These are phyloP conservation scores for Fusarium burgessii DNA, from an alignment of 2,329 filamentous ascomycete genomes.

Conservation along the genomic window DNA sequence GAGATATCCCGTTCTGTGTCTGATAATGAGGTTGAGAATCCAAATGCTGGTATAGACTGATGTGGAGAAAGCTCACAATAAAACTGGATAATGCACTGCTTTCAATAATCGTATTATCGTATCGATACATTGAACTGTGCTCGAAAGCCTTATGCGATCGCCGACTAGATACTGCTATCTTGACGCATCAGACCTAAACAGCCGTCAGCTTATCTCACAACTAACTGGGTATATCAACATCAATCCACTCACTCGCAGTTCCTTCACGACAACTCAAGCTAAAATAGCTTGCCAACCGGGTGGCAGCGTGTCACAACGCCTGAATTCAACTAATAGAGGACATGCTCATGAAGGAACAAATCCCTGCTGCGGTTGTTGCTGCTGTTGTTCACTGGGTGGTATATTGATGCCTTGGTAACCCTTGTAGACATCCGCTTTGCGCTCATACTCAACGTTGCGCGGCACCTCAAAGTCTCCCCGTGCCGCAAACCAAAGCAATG, in stretches of 20 bases:
- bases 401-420: constrained; percentile 54
- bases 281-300: neutral
- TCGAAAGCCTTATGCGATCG: neutral
- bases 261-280: neutral
- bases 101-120: neutral
- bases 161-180: neutral
- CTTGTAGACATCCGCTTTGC: constrained; percentile 49
- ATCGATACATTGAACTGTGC: too few species aligned
- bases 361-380: constrained; percentile 21
- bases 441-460: constrained; percentile 58
- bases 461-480: constrained; percentile 61
- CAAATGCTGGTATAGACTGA: neutral
- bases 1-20: neutral
- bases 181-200: constrained; percentile 12
- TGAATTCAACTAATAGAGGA: neutral
- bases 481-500: constrained; percentile 60
- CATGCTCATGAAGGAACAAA: constrained; percentile 23
- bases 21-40: neutral
- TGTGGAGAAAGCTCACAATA: neutral
- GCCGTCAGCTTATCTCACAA: constrained; percentile 29
- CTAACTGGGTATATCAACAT: constrained; percentile 14
- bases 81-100: neutral
- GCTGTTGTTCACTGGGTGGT: constrained; percentile 40
- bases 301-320: neutral
- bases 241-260: constrained; percentile 11